Base-by-base conservation (phyloP, 2,329 filamentous ascomycete species). In the Leptographium wingfieldii region DNA sequence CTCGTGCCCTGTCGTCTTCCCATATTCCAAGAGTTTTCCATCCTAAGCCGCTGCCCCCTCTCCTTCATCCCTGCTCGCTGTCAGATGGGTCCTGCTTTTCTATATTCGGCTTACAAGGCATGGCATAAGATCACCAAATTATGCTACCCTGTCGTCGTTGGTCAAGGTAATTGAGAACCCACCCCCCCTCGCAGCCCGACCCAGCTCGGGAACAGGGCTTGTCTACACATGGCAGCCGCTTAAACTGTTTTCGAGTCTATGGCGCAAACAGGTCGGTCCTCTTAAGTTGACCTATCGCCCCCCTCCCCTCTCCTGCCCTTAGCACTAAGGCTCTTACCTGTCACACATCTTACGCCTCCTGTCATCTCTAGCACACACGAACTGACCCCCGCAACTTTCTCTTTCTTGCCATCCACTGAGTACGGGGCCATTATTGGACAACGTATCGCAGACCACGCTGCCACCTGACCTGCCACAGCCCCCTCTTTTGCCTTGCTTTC, bases 41-140 rank as follows among this genome's bases (percentile, higher is more conserved):
- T 27, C 55, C 11, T 49, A 9, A 27, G 19, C 16, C 22, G n/a
- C 40, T 33, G 27, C 46, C 46, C 22, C n/a, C 27, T 38, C 38
- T 3, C 25, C 38, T 12, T 6, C n/a, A 55, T 35, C 54, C 54
- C 35, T 55, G 54, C 33, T 35, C 22, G 22, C 27, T 22, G 33
- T 40, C 54, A 69, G 69, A 67, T 69, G 68, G 68, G 66, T 69
- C 38, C 33, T 55, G 31, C 61, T 72, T 73, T 74, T 77, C 76
- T 77, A 79, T 77, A 79, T 77, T 73, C 72, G 73, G 75, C 70
- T 75, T 71, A 71, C 69, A 70, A 68, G 69, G 73, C 73, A 77
- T 77, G 75, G 76, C 77, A 80, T 81, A 80, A 80, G 76, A 80
- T 79, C 74, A 72, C 73, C 78, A 78, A 80, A 78, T 80, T 80